phyloP scores from a whole-genome alignment of 192 early-diverging fungal genomes.

The Cladochytrium replicatum region DNA sequence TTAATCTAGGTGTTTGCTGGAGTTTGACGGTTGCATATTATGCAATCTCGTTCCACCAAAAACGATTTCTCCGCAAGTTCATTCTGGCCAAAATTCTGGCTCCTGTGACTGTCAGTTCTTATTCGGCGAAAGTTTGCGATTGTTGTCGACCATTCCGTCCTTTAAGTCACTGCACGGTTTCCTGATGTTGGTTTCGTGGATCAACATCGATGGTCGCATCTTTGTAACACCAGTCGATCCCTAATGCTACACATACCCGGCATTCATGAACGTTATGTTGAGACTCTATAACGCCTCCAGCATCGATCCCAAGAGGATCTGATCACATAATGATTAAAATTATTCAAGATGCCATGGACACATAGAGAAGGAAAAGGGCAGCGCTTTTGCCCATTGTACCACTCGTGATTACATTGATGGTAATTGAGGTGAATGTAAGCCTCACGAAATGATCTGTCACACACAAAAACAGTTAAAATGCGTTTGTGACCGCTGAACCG shows the following conservation, averaged over 20 bases:
- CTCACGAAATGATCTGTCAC: no score
- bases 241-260: conserved; percentile 24
- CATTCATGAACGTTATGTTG: conserved; percentile 20
- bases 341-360: conserved; percentile 22
- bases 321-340: conserved; percentile 13
- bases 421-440: no score
- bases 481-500: no score
- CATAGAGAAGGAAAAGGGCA: conserved; percentile 12
- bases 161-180: conserved; percentile 29
- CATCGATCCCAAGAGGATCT: neutral
- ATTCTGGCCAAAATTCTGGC: no score
- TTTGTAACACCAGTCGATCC: conserved; percentile 19
- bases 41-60: no score
- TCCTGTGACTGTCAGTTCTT: no score
- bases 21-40: no score
- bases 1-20: no score
- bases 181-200: conserved; percentile 27
- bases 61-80: no score
- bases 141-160: conserved; percentile 6
- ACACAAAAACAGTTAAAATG: no score
- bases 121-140: neutral
- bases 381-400: neutral
- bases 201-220: conserved; percentile 26
- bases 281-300: conserved; percentile 7
- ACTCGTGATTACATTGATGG: neutral